Base-by-base conservation (phyloP, 192 early-diverging fungal genomes). In the Umbelopsis ramanniana region DNA sequence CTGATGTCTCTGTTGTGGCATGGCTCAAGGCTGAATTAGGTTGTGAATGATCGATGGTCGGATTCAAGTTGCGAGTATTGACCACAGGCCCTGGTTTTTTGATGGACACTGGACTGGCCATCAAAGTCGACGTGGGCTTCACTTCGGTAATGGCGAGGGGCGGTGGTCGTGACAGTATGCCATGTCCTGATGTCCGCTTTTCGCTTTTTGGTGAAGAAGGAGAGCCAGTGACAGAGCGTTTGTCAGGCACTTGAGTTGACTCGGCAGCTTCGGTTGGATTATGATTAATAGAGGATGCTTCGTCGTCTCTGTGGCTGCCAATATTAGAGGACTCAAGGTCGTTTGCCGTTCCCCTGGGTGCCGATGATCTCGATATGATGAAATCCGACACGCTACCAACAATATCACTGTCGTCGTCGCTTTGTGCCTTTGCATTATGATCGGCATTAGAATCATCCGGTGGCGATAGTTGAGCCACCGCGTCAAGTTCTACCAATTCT, bases 341-440 rank as follows among this genome's bases (percentile, higher is more conserved):
- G 33, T 63, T 63, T 35, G 17, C 33, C 2, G 57, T 63, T 19
- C 29, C 29, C 23, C 57, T 22, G 19, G 57, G 57, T 29, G 17
- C 26, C 14, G 57, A 63, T 12, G 57, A 63, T 37, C 57, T 63
- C 5, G 57, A 63, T 35, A 63, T 63, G 10, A 63, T 63, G 33
- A 63, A 63, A 19, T 63, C 57, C 6, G 57, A 63, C 17, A 63
- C 57, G 15, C 57, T 63, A 1, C 57, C 57, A 19, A 14, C 57
- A 63, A 29, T 26, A 63, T 63, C 57, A 14, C n/a, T 63, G 17
- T n/a, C 19, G 37, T 35, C 11, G 57, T 63, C 57, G 33, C 57
- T 63, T 3, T 3, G 33, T 19, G 35, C 15, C 35, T 63, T 63
- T 60, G 55, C 29, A 8, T 53, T 53, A 11, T 0, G 24, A 29